Evolutionary conservation across 129 eudicot genomes (phyloP).

Genomic region (carrot (Daucus carota)): DNA sequence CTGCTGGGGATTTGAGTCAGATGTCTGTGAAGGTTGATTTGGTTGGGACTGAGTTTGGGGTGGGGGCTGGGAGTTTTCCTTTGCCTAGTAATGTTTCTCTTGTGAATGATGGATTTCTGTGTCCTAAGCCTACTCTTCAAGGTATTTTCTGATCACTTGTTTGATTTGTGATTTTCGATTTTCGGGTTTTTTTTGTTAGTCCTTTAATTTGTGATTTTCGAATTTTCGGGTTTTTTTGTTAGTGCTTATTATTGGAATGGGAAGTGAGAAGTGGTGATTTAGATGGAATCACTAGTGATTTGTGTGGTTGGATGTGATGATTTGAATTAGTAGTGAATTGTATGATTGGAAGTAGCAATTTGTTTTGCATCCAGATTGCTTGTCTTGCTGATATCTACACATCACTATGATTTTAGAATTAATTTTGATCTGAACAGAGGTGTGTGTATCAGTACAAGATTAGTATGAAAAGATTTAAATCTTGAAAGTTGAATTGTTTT

Average conservation of each 20-base stretch:
- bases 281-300: too few relatives aligned
- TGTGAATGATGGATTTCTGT: conserved; percentile 74
- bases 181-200: neutral
- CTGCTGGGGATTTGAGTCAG: conserved; percentile 80
- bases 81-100: conserved; percentile 70
- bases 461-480: neutral
- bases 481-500: neutral
- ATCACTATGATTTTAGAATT: neutral
- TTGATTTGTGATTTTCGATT: neutral
- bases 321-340: neutral
- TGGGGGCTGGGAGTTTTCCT: conserved; percentile 47
- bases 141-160: conserved; percentile 23
- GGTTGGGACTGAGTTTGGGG: conserved; percentile 86
- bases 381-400: too few relatives aligned
- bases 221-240: too few relatives aligned
- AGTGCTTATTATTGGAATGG: too few relatives aligned
- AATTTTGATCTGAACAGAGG: neutral
- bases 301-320: neutral
- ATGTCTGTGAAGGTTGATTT: conserved; percentile 54
- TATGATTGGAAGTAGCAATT: too few relatives aligned
- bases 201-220: neutral
- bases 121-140: conserved; percentile 53
- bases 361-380: too few relatives aligned
- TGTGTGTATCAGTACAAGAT: neutral
- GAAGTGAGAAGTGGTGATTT: too few relatives aligned